Conservation (phyloP, 129 eudicot genomes). For the Flaveria brownii region DNA sequence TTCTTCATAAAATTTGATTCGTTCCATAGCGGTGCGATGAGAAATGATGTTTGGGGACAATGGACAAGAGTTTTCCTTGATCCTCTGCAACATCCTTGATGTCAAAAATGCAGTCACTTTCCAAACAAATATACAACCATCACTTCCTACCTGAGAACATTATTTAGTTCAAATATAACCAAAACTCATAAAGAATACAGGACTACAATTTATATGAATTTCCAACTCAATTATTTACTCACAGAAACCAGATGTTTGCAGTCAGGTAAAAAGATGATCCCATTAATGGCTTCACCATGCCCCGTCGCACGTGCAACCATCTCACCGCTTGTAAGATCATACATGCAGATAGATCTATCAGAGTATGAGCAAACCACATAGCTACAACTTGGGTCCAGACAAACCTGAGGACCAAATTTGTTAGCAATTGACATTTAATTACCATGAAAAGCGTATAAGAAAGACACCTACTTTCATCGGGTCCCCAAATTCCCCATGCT, state of each 20-base stretch:
- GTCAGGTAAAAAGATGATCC: slow-evolving; percentile 65
- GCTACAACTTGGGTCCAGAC: slow-evolving; percentile 68
- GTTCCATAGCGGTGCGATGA: slow-evolving; percentile 30
- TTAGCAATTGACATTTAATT: slow-evolving; percentile 20
- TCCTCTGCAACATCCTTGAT: slow-evolving; percentile 49
- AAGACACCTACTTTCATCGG: slow-evolving; percentile 50
- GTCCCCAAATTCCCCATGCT: slow-evolving; percentile 49
- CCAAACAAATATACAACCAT: slow-evolving; percentile 77
- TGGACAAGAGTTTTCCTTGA: slow-evolving; percentile 35
- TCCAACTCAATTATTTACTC: slow-evolving; percentile 34
- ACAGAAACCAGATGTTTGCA: slow-evolving; percentile 75
- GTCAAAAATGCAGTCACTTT: slow-evolving; percentile 52
- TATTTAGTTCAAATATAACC: slow-evolving; percentile 16
- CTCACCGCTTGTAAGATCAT: slow-evolving; percentile 59
- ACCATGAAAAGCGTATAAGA: slow-evolving; percentile 13
- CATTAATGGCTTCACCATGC: slow-evolving; percentile 60
- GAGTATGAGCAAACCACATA: slow-evolving; percentile 66
- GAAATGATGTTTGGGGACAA: slow-evolving; percentile 37
- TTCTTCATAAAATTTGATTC: slow-evolving; percentile 30
- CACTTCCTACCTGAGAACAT: slow-evolving; percentile 55
- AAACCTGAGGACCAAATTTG: slow-evolving; percentile 47
- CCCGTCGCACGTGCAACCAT: slow-evolving; percentile 66
- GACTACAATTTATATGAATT: background rate
- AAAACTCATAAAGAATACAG: slow-evolving; percentile 9
- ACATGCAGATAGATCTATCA: slow-evolving; percentile 55